phyloP scores from a whole-genome alignment of 2,329 filamentous ascomycete genomes.

The Calonectria pseudoturangicola region DNA sequence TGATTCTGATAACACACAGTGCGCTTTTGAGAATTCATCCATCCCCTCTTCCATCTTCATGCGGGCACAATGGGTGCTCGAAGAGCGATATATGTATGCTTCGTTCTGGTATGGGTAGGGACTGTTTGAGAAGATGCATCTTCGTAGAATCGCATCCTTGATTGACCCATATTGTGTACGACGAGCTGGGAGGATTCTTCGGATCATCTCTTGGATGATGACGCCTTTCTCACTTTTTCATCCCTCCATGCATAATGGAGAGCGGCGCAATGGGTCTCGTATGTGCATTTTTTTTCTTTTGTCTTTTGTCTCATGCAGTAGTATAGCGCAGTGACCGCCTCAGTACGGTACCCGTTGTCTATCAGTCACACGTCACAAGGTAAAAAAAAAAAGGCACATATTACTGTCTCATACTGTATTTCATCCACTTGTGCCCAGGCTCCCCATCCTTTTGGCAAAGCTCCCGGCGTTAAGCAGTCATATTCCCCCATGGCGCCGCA shows the following conservation, averaged over 20 bases:
- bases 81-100: background rate
- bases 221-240: background rate
- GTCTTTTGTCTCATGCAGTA: conserved; percentile 10
- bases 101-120: background rate
- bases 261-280: background rate
- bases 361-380: conserved; percentile 31
- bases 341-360: background rate
- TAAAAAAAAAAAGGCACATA: background rate
- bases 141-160: background rate
- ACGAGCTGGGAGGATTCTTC: background rate
- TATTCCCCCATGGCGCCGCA: conserved; percentile 10
- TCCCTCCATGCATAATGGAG: background rate
- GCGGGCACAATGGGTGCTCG: background rate
- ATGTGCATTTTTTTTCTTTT: conserved; percentile 7
- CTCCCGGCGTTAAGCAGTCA: conserved; percentile 12
- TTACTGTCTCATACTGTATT: conserved; percentile 3
- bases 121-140: background rate
- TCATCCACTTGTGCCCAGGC: conserved; percentile 19
- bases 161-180: background rate
- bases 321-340: conserved; percentile 32
- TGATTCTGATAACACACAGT: conserved; percentile 30
- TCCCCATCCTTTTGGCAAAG: conserved; percentile 22
- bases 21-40: background rate
- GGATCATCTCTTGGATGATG: background rate
- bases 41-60: background rate